Conservation (phyloP, 2,329 filamentous ascomycete species). For the Epichloe amarillans region DNA sequence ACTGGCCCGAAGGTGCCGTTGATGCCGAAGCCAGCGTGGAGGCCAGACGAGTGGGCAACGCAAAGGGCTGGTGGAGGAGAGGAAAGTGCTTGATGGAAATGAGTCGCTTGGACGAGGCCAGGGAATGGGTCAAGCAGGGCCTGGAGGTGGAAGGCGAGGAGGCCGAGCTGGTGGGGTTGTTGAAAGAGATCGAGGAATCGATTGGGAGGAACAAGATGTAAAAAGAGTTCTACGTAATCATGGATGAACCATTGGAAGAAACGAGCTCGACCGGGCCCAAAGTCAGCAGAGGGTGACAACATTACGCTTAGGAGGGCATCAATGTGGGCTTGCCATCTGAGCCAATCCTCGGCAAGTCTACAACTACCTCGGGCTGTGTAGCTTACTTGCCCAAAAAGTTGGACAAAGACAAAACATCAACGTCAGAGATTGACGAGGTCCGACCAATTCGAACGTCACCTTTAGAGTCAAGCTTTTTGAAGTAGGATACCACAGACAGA, state of each 20-base stretch:
- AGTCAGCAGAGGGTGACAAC: too few species aligned
- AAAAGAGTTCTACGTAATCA: background rate
- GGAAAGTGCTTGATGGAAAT: conserved; percentile 84
- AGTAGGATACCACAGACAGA: background rate
- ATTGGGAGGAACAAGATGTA: conserved; percentile 25
- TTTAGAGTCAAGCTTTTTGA: background rate
- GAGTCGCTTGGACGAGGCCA: conserved; percentile 72
- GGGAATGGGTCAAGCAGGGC: conserved; percentile 61
- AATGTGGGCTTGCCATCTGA: background rate
- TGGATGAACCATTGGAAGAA: background rate
- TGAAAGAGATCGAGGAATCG: conserved; percentile 46
- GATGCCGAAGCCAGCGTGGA: conserved; percentile 85
- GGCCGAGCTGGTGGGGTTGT: conserved; percentile 46
- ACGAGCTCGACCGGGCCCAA: background rate
- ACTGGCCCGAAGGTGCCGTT: conserved; percentile 74
- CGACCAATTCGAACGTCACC: too few species aligned
- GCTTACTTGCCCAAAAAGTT: too few species aligned
- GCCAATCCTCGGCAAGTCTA: too few species aligned
- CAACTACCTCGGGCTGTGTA: too few species aligned
- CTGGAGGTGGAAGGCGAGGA: conserved; percentile 72
- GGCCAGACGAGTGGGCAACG: conserved; percentile 72
- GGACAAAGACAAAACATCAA: too few species aligned
- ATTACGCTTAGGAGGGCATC: background rate
- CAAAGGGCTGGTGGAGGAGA: conserved; percentile 88
- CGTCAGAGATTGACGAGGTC: too few species aligned